Percentiles rank a stretch among this genome's conserved stretches.
Evolutionary conservation across 2,329 filamentous ascomycete genomes (phyloP).

Genomic region (Epicoccum nigrum): DNA sequence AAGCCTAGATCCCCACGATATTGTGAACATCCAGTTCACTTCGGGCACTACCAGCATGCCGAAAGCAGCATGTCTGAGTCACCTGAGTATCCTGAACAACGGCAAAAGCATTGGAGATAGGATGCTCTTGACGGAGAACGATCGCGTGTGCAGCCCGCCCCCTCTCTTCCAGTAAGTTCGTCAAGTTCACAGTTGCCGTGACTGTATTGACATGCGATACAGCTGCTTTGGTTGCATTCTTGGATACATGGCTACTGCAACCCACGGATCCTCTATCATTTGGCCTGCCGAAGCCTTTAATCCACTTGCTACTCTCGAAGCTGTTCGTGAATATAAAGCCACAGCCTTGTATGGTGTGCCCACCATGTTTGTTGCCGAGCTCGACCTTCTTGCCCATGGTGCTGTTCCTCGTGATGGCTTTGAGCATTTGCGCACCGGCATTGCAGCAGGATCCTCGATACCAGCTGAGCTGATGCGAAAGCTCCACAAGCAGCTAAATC

Average conservation of each 20-base stretch:
- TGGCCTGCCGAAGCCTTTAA: conserved; percentile 90
- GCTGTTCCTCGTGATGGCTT: conserved; percentile 58
- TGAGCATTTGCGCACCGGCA: conserved; percentile 79
- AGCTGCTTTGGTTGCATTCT: conserved; percentile 87
- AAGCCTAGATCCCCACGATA: conserved; percentile 66
- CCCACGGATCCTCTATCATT: conserved; percentile 79
- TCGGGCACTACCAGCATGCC: conserved; percentile 90
- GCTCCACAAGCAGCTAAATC: conserved; percentile 74
- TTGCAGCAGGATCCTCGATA: conserved; percentile 85
- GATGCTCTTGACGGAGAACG: conserved; percentile 77
- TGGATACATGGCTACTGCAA: conserved; percentile 95
- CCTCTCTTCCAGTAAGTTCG: conserved; percentile 56
- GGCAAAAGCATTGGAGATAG: conserved; percentile 81
- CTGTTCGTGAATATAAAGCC: conserved; percentile 66
- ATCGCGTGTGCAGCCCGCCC: conserved; percentile 71
- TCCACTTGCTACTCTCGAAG: conserved; percentile 70
- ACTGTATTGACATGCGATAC: conserved; percentile 4
- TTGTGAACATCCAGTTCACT: conserved; percentile 96
- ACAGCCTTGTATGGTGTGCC: conserved; percentile 85
- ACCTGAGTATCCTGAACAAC: conserved; percentile 90
- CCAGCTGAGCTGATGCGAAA: conserved; percentile 80
- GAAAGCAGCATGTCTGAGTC: conserved; percentile 89
- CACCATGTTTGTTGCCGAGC: conserved; percentile 91
- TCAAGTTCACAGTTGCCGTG: neutral
- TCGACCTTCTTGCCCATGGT: conserved; percentile 72